Evolutionary conservation across 129 eudicot genomes (phyloP).

Genomic region (Escallonia rubra): DNA sequence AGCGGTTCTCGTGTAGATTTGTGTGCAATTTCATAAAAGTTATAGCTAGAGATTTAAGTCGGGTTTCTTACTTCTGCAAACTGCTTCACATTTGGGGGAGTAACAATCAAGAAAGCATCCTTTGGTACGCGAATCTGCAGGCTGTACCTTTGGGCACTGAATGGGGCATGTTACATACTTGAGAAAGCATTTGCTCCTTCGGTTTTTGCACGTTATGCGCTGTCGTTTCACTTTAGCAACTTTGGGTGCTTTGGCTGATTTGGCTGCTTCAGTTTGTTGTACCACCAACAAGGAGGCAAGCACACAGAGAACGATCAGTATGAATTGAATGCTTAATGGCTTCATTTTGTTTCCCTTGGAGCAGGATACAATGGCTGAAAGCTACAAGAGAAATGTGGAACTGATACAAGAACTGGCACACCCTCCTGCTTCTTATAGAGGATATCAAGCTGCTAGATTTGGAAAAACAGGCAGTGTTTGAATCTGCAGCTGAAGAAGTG

Average conservation of each 20-base stretch:
- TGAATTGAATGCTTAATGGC: conserved; percentile 17
- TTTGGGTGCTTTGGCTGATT: conserved; percentile 28
- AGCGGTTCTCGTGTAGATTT: no score
- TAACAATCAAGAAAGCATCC: conserved; percentile 46
- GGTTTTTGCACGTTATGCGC: conserved; percentile 30
- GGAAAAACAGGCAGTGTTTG: conserved; percentile 1
- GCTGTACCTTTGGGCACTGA: conserved; percentile 39
- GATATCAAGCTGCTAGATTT: conserved; percentile 19
- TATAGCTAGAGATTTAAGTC: no score
- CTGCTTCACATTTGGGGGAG: conserved; percentile 49
- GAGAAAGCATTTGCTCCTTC: conserved; percentile 39
- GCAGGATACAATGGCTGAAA: neutral
- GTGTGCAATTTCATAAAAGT: no score
- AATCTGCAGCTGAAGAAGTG: neutral
- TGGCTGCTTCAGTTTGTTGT: conserved; percentile 32
- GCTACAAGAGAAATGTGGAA: conserved; percentile 2
- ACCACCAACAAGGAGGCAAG: conserved; percentile 9
- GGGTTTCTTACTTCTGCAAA: conserved; percentile 43
- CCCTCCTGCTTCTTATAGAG: conserved; percentile 16
- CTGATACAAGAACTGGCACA: conserved; percentile 7
- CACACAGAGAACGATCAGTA: conserved; percentile 19
- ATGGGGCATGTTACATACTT: conserved; percentile 36
- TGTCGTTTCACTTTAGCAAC: conserved; percentile 20
- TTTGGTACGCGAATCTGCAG: conserved; percentile 40
- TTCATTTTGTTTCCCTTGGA: conserved; percentile 9